Conservation (phyloP, 73 alveolate genomes). For the Paraurostyla sp. region DNA sequence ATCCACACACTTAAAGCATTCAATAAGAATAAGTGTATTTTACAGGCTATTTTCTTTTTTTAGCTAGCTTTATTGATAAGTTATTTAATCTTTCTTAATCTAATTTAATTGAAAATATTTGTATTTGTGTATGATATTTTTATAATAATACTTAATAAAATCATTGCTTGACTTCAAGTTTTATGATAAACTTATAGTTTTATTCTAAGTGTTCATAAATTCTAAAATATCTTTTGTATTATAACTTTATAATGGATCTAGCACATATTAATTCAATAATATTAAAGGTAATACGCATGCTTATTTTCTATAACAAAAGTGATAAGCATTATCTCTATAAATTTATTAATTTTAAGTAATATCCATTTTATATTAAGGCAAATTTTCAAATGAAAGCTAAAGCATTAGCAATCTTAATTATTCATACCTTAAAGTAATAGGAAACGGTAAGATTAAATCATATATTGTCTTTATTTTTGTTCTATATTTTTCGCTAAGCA, state of each 20-base stretch:
- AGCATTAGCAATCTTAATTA: not conserved
- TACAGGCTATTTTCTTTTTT: no score
- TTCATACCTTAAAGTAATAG: not conserved
- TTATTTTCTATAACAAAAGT: not conserved
- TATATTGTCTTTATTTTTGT: not conserved
- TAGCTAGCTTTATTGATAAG: no score
- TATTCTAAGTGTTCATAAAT: not conserved
- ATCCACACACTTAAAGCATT: no score
- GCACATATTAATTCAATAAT: not conserved
- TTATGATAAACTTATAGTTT: not conserved
- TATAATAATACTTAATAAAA: not conserved
- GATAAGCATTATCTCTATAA: constrained; percentile 6
- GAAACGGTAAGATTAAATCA: not conserved
- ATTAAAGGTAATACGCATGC: not conserved
- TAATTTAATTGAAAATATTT: no score
- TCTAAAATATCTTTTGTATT: not conserved
- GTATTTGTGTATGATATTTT: not conserved
- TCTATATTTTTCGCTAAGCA: not conserved
- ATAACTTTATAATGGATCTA: not conserved
- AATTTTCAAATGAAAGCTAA: not conserved
- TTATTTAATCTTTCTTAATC: no score
- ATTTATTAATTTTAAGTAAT: not conserved
- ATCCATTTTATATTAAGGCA: not conserved
- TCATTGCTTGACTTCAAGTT: not conserved
- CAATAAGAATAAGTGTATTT: no score